phyloP scores from a whole-genome alignment of 2,329 filamentous ascomycete genomes.

The Nemania diffusa region DNA sequence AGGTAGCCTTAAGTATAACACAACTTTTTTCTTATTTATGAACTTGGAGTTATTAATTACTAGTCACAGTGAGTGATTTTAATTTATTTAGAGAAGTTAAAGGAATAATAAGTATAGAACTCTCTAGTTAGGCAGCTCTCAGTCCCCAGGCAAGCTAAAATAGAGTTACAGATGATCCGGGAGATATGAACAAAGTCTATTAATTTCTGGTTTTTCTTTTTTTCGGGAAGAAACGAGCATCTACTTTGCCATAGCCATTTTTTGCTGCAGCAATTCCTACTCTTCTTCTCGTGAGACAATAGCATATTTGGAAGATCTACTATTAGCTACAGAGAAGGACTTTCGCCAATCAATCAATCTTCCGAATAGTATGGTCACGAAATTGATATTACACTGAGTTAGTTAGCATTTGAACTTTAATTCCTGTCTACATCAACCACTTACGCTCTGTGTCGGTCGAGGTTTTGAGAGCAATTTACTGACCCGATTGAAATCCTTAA shows the following conservation, averaged over 20 bases:
- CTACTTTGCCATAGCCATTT: background rate
- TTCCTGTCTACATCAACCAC: background rate
- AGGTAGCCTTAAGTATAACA: background rate
- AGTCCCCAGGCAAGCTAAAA: background rate
- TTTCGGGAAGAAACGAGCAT: background rate
- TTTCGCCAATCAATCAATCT: background rate
- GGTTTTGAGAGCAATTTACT: background rate
- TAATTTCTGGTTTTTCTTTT: too few species aligned
- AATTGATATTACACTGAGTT: background rate
- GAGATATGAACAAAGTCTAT: too few species aligned
- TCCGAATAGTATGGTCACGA: conserved; percentile 9
- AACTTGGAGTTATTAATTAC: background rate
- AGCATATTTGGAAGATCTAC: background rate
- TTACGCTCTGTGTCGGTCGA: conserved; percentile 2
- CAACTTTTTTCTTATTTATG: background rate
- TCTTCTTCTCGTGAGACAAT: conserved; percentile 1
- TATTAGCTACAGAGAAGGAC: background rate
- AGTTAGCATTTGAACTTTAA: background rate
- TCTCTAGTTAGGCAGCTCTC: background rate
- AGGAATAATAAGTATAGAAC: background rate
- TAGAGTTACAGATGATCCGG: background rate
- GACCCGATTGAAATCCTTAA: conserved; percentile 9
- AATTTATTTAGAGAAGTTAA: background rate
- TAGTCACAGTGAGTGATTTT: background rate
- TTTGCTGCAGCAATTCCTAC: background rate